A percentile compares a stretch with the other conserved stretches of the same genome.
Conservation (phyloP, 2,329 filamentous ascomycete species). For the Sclerotinia trifoliorum region DNA sequence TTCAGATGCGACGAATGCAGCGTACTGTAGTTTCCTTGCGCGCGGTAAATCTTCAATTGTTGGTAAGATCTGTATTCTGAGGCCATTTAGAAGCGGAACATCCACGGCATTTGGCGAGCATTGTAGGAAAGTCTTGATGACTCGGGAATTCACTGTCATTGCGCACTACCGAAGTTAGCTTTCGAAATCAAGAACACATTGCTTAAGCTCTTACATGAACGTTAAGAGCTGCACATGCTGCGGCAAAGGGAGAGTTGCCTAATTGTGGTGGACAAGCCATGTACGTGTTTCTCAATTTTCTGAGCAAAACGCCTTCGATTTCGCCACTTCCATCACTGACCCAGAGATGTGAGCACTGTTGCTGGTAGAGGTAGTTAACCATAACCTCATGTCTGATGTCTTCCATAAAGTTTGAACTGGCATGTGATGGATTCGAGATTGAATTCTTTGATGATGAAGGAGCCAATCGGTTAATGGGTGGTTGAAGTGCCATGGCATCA, state of each 20-base stretch:
- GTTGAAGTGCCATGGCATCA: constrained; percentile 51
- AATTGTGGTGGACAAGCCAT: constrained; percentile 70
- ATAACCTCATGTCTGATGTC: constrained; percentile 80
- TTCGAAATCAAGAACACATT: neutral
- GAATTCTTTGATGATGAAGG: constrained; percentile 55
- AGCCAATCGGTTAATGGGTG: constrained; percentile 49
- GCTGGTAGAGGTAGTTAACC: constrained; percentile 80
- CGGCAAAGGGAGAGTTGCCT: constrained; percentile 60
- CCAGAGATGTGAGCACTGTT: constrained; percentile 74
- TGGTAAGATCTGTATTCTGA: constrained; percentile 73
- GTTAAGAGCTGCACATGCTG: constrained; percentile 67
- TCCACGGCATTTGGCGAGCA: constrained; percentile 72
- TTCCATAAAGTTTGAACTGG: constrained; percentile 59
- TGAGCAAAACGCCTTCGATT: constrained; percentile 69
- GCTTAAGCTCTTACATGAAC: constrained; percentile 56
- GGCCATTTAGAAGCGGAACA: constrained; percentile 72
- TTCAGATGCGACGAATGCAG: constrained; percentile 72
- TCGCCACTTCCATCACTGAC: constrained; percentile 67
- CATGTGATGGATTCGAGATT: constrained; percentile 46
- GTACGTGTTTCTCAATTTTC: constrained; percentile 66
- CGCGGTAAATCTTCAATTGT: constrained; percentile 67
- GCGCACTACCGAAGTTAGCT: constrained; percentile 54
- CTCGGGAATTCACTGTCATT: constrained; percentile 77
- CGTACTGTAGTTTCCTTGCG: constrained; percentile 76
- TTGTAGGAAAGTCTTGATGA: constrained; percentile 74